Percentiles rank a stretch among this genome's conserved stretches.
Conservation (phyloP, 169 alveolate species). For the Eimeria acervulina region DNA sequence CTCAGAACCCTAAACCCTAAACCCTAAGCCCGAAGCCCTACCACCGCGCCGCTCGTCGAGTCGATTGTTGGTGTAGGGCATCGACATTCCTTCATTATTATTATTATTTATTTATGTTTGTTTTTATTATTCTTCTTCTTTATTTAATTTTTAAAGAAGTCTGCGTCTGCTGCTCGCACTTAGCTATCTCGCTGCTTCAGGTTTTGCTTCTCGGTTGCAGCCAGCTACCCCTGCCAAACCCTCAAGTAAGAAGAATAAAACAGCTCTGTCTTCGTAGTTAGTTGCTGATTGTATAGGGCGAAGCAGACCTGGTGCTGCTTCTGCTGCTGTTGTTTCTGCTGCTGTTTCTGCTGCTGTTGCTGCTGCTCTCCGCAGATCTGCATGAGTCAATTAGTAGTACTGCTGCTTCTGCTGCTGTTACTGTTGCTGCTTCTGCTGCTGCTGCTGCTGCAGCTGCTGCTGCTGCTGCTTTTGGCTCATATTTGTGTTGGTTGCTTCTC, state of each 20-base stretch:
- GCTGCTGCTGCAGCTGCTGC: conserved; percentile 12
- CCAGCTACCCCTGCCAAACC: too few species aligned
- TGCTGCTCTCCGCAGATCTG: neutral
- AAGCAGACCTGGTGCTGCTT: neutral
- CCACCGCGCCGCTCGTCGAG: neutral
- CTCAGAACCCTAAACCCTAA: conserved; percentile 49
- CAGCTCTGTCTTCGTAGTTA: too few species aligned
- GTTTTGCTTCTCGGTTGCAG: neutral
- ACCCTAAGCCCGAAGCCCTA: conserved; percentile 4
- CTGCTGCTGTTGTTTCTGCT: conserved; percentile 38
- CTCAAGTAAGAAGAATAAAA: too few species aligned
- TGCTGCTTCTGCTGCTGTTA: neutral
- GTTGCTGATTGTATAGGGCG: too few species aligned
- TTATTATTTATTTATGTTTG: neutral
- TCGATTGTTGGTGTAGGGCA: too few species aligned
- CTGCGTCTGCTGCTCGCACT: too few species aligned
- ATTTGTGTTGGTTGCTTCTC: too few species aligned
- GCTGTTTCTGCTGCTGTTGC: conserved; percentile 40
- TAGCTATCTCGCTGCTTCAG: too few species aligned
- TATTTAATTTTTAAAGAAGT: too few species aligned
- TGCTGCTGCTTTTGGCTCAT: neutral
- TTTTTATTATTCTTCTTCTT: too few species aligned
- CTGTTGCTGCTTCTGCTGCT: neutral
- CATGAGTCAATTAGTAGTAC: neutral
- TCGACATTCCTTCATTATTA: neutral